Evolutionary conservation across 1,284 basidiomycete genomes (phyloP).

Genomic region (Fistulinella cinereoalba): DNA sequence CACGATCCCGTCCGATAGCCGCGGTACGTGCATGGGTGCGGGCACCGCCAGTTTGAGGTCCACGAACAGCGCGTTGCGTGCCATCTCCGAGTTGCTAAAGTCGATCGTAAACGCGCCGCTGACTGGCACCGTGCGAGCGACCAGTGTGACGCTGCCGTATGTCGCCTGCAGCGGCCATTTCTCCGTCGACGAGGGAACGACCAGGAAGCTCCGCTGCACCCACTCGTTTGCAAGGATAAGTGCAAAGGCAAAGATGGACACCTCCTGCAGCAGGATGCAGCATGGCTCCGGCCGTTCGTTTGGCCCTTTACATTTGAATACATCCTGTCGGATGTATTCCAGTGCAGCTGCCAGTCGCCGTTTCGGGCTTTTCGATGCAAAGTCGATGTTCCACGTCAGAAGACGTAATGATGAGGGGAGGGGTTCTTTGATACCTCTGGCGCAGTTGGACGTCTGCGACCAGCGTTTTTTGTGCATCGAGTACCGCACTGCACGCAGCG

Average conservation of each 20-base stretch:
- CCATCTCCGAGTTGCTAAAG: conserved; percentile 49
- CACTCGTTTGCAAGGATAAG: conserved; percentile 53
- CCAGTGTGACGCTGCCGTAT: conserved; percentile 66
- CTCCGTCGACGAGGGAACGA: conserved; percentile 49
- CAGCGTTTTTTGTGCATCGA: conserved; percentile 33
- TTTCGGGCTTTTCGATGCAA: conserved; percentile 34
- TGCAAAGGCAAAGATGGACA: conserved; percentile 43
- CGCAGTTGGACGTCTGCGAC: conserved; percentile 36
- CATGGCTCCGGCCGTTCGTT: conserved; percentile 50
- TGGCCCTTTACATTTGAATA: conserved; percentile 41
- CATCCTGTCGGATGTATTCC: conserved; percentile 48
- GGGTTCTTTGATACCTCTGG: conserved; percentile 31
- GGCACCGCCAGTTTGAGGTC: conserved; percentile 50
- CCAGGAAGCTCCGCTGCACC: conserved; percentile 56
- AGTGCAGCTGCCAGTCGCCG: conserved; percentile 49
- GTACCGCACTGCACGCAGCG: conserved; percentile 33
- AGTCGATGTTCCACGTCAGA: conserved; percentile 69
- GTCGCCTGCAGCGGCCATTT: conserved; percentile 48
- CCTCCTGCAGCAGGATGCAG: conserved; percentile 66
- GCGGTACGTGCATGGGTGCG: conserved; percentile 19
- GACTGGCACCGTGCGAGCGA: conserved; percentile 54
- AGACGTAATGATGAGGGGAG: conserved; percentile 46
- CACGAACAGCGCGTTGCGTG: conserved; percentile 53
- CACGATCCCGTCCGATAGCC: conserved; percentile 37
- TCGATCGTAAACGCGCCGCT: conserved; percentile 43